phyloP scores from a whole-genome alignment of 2,329 filamentous ascomycete species.

The Colletotrichum trifolii region DNA sequence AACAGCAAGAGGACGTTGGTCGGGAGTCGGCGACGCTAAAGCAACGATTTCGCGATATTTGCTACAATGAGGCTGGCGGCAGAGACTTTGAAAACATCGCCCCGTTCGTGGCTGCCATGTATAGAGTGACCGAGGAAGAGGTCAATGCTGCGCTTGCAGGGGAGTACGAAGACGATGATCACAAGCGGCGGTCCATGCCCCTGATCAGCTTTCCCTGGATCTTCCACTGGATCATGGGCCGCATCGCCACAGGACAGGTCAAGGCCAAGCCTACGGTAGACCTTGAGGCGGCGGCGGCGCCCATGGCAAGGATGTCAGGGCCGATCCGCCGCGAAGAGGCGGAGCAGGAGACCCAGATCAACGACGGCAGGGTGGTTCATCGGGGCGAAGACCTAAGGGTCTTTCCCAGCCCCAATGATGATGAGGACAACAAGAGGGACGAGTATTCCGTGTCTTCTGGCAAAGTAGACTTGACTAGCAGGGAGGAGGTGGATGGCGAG shows the following conservation, averaged over 20 bases:
- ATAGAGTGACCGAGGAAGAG: slow-evolving; percentile 81
- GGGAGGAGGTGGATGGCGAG: slow-evolving; percentile 32
- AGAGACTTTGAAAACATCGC: slow-evolving; percentile 70
- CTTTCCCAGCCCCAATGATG: slow-evolving; percentile 24
- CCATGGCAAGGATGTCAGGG: slow-evolving; percentile 12
- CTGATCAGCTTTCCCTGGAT: slow-evolving; percentile 96
- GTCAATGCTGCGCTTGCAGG: slow-evolving; percentile 67
- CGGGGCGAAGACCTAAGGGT: slow-evolving; percentile 35
- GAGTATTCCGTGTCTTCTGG: slow-evolving; percentile 24
- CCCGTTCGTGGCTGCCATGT: slow-evolving; percentile 87
- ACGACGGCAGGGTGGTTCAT: slow-evolving; percentile 37
- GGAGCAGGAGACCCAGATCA: slow-evolving; percentile 28
- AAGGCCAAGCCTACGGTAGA: slow-evolving; percentile 22
- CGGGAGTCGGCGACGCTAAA: slow-evolving; percentile 74
- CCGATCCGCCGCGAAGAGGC: slow-evolving; percentile 7
- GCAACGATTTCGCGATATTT: slow-evolving; percentile 74
- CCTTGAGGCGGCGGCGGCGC: slow-evolving; percentile 11
- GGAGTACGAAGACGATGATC: slow-evolving; percentile 48
- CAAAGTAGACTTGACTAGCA: slow-evolving; percentile 10
- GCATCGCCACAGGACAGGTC: slow-evolving; percentile 64
- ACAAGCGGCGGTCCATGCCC: slow-evolving; percentile 66
- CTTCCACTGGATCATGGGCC: slow-evolving; percentile 77
- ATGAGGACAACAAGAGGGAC: slow-evolving; percentile 5
- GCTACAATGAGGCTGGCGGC: slow-evolving; percentile 72
- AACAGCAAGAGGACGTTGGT: slow-evolving; percentile 85